phyloP scores from a whole-genome alignment of 257 asterid genomes.

The Eustoma russellianum region DNA sequence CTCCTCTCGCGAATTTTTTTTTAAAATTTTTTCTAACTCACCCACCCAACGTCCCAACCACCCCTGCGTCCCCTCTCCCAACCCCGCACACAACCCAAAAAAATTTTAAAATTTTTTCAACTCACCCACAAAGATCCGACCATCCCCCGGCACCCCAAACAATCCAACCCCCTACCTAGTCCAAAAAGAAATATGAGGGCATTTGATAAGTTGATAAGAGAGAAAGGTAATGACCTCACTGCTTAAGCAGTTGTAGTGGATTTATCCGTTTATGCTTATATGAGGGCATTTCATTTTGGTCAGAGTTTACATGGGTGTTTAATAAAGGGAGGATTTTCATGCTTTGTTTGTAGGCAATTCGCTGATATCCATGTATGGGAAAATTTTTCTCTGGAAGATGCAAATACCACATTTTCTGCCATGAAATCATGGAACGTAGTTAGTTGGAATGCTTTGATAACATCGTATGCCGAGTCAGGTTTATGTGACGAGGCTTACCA shows the following conservation, averaged over 20 bases:
- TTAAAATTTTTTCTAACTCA: too few relatives aligned
- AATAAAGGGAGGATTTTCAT: constrained; percentile 47
- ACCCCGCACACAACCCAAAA: too few relatives aligned
- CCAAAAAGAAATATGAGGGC: too few relatives aligned
- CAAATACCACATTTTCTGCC: constrained; percentile 32
- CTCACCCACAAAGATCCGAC: too few relatives aligned
- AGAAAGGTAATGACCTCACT: constrained; percentile 31
- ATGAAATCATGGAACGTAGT: constrained; percentile 39
- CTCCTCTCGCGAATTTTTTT: too few relatives aligned
- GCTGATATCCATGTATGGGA: constrained; percentile 52
- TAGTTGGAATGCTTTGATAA: constrained; percentile 65
- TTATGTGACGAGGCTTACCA: constrained; percentile 45
- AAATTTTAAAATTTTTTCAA: too few relatives aligned
- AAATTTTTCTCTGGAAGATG: constrained; percentile 31
- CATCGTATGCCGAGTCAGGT: constrained; percentile 57
- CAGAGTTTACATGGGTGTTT: constrained; percentile 39
- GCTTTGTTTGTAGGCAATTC: constrained; percentile 50
- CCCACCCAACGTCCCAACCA: too few relatives aligned
- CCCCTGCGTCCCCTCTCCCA: too few relatives aligned
- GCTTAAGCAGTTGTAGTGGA: constrained; percentile 64
- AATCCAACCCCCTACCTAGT: too few relatives aligned
- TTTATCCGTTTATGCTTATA: constrained; percentile 36
- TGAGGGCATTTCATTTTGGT: constrained; percentile 21
- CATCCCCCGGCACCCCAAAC: too few relatives aligned
- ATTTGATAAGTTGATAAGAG: constrained; percentile 40